Percentiles rank a stretch among this genome's conserved stretches.
Conservation (phyloP, 495 filamentous ascomycete species). For the Collariella sp. region DNA sequence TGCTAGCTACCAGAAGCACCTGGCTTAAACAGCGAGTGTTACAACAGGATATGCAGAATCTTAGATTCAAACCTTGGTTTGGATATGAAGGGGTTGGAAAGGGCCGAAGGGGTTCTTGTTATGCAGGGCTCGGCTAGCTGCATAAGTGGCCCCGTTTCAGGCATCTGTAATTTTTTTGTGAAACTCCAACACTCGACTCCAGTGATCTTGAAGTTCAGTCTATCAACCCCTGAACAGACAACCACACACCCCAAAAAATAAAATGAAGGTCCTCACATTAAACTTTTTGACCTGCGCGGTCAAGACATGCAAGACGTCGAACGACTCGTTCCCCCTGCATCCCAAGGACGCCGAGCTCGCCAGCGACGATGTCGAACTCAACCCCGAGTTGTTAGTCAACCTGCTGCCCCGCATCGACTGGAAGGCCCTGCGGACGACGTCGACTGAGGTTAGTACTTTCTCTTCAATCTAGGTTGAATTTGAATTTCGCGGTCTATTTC, state of each 20-base stretch:
- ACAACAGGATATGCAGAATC: not conserved
- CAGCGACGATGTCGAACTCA: conserved; percentile 68
- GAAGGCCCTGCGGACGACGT: conserved; percentile 63
- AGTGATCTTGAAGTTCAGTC: not conserved
- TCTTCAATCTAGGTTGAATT: conserved; percentile 1
- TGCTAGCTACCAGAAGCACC: conserved; percentile 11
- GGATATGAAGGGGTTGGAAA: not conserved
- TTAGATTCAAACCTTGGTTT: not conserved
- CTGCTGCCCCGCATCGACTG: conserved; percentile 84
- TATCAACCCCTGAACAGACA: not conserved
- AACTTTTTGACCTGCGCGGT: conserved; percentile 97
- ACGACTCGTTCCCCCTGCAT: conserved; percentile 77
- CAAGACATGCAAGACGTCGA: conserved; percentile 76
- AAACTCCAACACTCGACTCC: not conserved
- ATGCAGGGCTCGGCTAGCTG: conserved; percentile 1
- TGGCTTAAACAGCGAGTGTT: not conserved
- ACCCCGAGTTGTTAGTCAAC: conserved; percentile 68
- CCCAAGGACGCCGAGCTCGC: conserved; percentile 85
- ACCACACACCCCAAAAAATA: conserved; percentile 19
- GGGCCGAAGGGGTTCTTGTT: not conserved
- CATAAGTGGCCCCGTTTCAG: conserved; percentile 18
- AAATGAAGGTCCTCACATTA: conserved; percentile 92
- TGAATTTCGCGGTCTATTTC: not conserved
- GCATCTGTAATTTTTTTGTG: conserved; percentile 12
- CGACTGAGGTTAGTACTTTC: conserved; percentile 59